Base-by-base conservation (phyloP, 108 stramenopile genomes). In the Fistulifera solaris region DNA sequence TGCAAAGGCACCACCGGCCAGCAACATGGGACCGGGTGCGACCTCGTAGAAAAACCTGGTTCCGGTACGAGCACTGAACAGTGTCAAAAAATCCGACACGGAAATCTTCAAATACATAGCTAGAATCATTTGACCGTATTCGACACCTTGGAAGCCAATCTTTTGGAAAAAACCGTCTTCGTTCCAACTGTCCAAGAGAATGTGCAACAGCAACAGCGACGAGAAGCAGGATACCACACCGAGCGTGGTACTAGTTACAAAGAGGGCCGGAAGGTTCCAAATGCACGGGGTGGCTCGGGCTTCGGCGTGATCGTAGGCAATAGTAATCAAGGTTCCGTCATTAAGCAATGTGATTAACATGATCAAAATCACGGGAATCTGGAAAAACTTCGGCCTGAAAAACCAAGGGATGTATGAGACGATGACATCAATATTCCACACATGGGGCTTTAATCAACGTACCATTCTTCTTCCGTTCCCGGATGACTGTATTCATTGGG, bases 271-370 rank as follows among this genome's bases (percentile, higher is more conserved):
- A 0, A 78, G 56, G 53, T 79, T 74, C 82, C 82, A 83, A 18
- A 18, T 44, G 45, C 72, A 62, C 10, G 83, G 83, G 28, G 59
- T 69, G 3, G 26, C 19, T 16, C 62, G 41, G 28, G 79, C 77
- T 24, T 65, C 62, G 26, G 77, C 83, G 48, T 72, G 50, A 54
- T 84, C 83, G 57, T 80, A 72, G 24, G 76, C 83, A 41, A 87
- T 77, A 38, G 81, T 67, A 54, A 87, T 82, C 23, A 87, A 61
- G 12, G 76, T 77, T 17, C 81, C 86, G 35, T 87, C 86, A 61
- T 87, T 87, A 26, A 87, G 48, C 25, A 87, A 50, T 6, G 86
- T 87, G 58, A 87, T 83, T 16, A 80, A 54, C 73, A 87, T 77
- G 47, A 87, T 56, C 63, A 75, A 59, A 48, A 87, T 40, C 16